Percentiles rank a stretch among this genome's conserved stretches.
Conservation (phyloP, 2,329 filamentous ascomycete species). For the Aspergillus melleus region DNA sequence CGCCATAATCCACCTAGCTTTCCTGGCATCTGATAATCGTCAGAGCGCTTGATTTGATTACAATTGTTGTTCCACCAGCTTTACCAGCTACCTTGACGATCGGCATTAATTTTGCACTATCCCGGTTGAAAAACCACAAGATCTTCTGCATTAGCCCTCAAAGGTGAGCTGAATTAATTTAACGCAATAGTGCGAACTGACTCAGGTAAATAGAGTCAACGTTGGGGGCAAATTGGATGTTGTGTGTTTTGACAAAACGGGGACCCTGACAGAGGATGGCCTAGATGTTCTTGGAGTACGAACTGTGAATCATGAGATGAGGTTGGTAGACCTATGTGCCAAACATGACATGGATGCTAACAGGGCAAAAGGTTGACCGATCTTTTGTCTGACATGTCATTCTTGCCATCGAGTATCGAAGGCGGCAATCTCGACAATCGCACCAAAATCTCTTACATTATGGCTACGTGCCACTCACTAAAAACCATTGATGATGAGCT, state of each 20-base stretch:
- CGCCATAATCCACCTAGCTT: conserved; percentile 45
- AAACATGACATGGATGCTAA: neutral
- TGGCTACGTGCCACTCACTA: conserved; percentile 96
- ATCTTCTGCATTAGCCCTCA: conserved; percentile 99
- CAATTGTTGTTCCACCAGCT: conserved; percentile 94
- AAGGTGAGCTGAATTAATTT: conserved; percentile 35
- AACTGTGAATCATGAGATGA: conserved; percentile 65
- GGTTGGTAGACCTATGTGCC: conserved; percentile 25
- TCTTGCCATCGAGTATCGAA: conserved; percentile 52
- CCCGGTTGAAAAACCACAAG: conserved; percentile 78
- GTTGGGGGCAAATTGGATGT: conserved; percentile 94
- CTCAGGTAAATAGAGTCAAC: conserved; percentile 64
- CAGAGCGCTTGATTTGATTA: conserved; percentile 90
- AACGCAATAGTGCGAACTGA: too few relatives aligned
- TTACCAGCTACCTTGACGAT: conserved; percentile 94
- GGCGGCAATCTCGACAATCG: conserved; percentile 61
- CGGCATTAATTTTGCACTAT: conserved; percentile 91
- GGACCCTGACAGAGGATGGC: conserved; percentile 95
- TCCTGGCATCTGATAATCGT: conserved; percentile 90
- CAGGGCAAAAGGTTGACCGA: conserved; percentile 1
- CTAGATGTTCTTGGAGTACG: conserved; percentile 88
- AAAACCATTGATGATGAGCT: conserved; percentile 84
- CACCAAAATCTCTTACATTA: conserved; percentile 79
- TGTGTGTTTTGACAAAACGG: conserved; percentile 98
- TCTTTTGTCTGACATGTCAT: conserved; percentile 68